Conservation (phyloP, 352 stramenopile species). For the Globisporangium cystogenes region DNA sequence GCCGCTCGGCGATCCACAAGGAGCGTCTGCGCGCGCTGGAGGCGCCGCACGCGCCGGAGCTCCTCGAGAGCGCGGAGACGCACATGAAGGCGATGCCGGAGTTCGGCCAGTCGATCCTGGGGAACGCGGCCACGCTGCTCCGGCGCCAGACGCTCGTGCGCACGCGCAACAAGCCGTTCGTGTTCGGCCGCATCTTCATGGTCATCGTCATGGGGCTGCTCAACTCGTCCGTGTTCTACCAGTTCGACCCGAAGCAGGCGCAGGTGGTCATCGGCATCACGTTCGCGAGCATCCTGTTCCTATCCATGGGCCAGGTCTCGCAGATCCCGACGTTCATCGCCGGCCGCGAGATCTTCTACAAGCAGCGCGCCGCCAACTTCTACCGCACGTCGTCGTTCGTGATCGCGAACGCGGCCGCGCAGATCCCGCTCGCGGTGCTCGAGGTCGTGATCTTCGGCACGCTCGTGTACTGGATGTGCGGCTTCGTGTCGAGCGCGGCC, state of each 20-base stretch:
- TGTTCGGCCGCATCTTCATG: conserved; percentile 25
- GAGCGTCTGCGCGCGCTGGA: conserved; percentile 12
- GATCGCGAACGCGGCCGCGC: conserved; percentile 48
- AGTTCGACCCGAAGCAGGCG: conserved; percentile 13
- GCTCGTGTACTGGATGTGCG: conserved; percentile 14
- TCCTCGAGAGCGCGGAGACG: conserved; percentile 2
- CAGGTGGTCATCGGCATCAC: neutral
- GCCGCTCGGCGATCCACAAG: conserved; percentile 15
- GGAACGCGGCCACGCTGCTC: conserved; percentile 17
- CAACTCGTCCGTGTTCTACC: conserved; percentile 29
- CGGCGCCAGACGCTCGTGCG: conserved; percentile 56
- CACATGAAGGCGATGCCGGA: conserved; percentile 25
- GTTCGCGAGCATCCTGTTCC: conserved; percentile 47
- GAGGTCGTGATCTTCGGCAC: conserved; percentile 75
- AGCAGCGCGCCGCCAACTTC: conserved; percentile 76
- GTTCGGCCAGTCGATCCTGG: conserved; percentile 26
- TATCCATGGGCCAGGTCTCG: conserved; percentile 61
- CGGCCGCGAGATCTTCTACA: conserved; percentile 66
- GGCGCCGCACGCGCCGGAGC: conserved; percentile 3
- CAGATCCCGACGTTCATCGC: conserved; percentile 73
- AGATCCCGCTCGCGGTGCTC: conserved; percentile 48
- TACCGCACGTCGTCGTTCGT: conserved; percentile 58
- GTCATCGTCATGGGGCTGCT: conserved; percentile 42
- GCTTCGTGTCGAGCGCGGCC: neutral
- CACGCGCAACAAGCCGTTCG: conserved; percentile 29